Evolutionary conservation across 2,329 filamentous ascomycete genomes (phyloP).

Genomic region (Botrytis fabae): DNA sequence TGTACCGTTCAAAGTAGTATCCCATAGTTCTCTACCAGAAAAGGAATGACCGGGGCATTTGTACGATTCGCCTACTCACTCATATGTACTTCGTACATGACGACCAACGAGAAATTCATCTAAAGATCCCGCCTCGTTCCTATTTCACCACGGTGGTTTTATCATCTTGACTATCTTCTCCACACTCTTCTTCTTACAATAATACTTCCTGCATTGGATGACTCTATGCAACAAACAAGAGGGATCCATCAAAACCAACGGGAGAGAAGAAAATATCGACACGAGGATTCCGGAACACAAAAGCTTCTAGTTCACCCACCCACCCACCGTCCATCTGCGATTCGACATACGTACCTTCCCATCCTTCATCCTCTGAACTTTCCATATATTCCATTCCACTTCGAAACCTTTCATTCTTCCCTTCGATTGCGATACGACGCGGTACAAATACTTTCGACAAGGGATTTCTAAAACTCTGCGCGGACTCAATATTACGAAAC

Average conservation of each 20-base stretch:
- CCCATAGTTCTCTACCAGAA: background rate
- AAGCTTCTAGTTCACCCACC: slow-evolving; percentile 2
- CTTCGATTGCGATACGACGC: background rate
- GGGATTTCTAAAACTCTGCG: background rate
- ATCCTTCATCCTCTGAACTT: background rate
- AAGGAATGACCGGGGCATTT: background rate
- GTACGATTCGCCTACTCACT: background rate
- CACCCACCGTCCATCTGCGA: background rate
- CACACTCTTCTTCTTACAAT: background rate
- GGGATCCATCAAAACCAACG: background rate
- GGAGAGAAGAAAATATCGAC: background rate
- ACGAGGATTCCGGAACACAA: background rate
- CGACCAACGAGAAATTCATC: slow-evolving; percentile 12
- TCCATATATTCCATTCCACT: slow-evolving; percentile 4
- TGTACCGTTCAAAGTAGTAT: background rate
- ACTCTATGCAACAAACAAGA: background rate
- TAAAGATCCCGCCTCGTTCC: slow-evolving; percentile 3
- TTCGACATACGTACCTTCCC: background rate
- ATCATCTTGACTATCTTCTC: background rate
- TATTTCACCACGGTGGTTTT: background rate
- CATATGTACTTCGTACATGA: background rate
- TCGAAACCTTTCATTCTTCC: background rate
- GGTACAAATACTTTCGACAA: background rate
- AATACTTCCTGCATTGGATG: background rate
- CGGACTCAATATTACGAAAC: background rate